A percentile compares a stretch with the other conserved stretches of the same genome.
phyloP scores from a whole-genome alignment of 495 filamentous ascomycete species.

The Hypoxylon trugodes region DNA sequence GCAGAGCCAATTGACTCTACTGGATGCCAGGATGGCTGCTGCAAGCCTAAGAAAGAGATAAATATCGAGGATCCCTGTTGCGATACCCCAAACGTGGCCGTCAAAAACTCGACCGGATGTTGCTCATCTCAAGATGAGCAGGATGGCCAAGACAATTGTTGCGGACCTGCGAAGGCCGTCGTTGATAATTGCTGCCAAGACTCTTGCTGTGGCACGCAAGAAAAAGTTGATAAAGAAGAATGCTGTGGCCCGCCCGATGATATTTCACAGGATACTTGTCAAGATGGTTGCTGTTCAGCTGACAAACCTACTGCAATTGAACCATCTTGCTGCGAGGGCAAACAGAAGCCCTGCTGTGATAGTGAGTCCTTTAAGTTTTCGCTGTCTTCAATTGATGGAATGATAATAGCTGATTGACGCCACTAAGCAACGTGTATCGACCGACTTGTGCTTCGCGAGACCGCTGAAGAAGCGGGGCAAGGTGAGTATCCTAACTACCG shows the following conservation, averaged over 20 bases:
- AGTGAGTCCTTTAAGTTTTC: slow-evolving; percentile 39
- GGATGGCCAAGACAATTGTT: slow-evolving; percentile 5
- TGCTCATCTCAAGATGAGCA: slow-evolving; percentile 2
- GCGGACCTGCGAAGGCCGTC: no score
- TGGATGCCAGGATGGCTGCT: slow-evolving; percentile 24
- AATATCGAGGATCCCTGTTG: slow-evolving; percentile 15
- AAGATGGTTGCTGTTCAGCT: slow-evolving; percentile 26
- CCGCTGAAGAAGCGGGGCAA: slow-evolving; percentile 31
- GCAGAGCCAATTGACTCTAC: neutral
- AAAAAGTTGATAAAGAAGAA: neutral
- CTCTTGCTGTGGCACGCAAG: slow-evolving; percentile 15
- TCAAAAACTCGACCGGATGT: neutral
- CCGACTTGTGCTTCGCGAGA: slow-evolving; percentile 55
- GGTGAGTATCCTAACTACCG: neutral
- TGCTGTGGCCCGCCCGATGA: neutral
- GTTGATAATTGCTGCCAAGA: slow-evolving; percentile 14
- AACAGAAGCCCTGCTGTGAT: slow-evolving; percentile 50
- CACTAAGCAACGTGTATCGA: slow-evolving; percentile 57
- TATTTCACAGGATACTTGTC: slow-evolving; percentile 15
- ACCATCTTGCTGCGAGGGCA: slow-evolving; percentile 51
- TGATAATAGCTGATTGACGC: slow-evolving; percentile 22
- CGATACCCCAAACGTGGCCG: neutral
- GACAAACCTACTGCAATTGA: slow-evolving; percentile 1
- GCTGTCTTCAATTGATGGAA: neutral
- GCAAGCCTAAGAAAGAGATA: slow-evolving; percentile 1